Percentiles rank a stretch among this genome's conserved stretches.
phyloP scores from a whole-genome alignment of 129 eudicot species.

The Flaveria sonorensis region DNA sequence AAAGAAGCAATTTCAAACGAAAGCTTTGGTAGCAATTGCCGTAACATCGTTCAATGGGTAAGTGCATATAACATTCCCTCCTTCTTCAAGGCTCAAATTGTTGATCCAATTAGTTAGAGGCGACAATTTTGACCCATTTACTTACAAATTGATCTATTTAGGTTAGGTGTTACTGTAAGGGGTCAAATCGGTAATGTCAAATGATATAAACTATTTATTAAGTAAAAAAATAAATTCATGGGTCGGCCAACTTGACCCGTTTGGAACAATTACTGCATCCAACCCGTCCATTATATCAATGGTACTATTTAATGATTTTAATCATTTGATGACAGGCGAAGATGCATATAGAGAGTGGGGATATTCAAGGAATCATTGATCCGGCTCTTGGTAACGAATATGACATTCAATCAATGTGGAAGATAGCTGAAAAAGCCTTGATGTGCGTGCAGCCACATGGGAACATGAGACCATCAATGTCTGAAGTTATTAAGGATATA shows the following conservation, averaged over 20 bases:
- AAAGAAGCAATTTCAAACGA: constrained; percentile 95
- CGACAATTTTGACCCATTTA: not conserved
- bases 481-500: constrained; percentile 89
- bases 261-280: not conserved
- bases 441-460: constrained; percentile 95
- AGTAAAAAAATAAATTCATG: not conserved
- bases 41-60: constrained; percentile 99
- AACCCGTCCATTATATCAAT: not conserved
- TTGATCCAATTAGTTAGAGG: not conserved
- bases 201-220: not conserved
- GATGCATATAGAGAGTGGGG: constrained; percentile 88
- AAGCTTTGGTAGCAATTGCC: constrained; percentile 82
- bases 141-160: not conserved
- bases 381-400: constrained; percentile 65
- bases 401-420: constrained; percentile 99
- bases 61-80: constrained; percentile 21
- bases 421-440: constrained; percentile 92
- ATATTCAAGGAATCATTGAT: constrained; percentile 94
- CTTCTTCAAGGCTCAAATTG: no score
- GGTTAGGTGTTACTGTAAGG: not conserved
- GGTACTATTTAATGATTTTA: constrained; percentile 22
- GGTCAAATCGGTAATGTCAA: not conserved
- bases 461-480: constrained; percentile 82
- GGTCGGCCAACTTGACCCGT: not conserved
- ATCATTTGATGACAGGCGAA: constrained; percentile 60